These are phyloP conservation scores for Hypoxylon trugodes DNA, from an alignment of 495 filamentous ascomycete genomes.

Conservation along the genomic window DNA sequence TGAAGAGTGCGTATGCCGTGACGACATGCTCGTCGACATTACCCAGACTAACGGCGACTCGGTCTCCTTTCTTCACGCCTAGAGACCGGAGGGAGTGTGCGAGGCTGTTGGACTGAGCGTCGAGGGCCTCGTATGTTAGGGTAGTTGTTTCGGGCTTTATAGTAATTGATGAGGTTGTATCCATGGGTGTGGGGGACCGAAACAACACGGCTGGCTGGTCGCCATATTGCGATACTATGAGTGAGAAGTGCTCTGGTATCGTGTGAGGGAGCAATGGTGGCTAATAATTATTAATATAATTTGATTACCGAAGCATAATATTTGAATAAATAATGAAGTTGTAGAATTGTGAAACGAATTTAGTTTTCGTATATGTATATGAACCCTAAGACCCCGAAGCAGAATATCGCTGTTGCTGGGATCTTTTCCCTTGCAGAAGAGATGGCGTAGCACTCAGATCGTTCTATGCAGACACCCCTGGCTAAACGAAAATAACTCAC, in stretches of 20 bases:
- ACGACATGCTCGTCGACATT: slow-evolving; percentile 85
- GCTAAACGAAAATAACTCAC: slow-evolving; percentile 32
- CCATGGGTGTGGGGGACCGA: slow-evolving; percentile 44
- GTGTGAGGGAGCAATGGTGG: slow-evolving; percentile 78
- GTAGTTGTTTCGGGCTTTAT: slow-evolving; percentile 50
- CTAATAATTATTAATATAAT: slow-evolving; percentile 51
- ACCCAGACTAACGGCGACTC: slow-evolving; percentile 85
- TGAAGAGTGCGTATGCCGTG: slow-evolving; percentile 87
- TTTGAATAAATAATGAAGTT: not conserved
- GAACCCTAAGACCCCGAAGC: not conserved
- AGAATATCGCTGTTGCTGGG: not conserved
- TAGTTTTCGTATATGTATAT: not conserved
- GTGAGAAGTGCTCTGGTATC: slow-evolving; percentile 81
- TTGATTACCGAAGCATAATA: not conserved
- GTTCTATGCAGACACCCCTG: not conserved
- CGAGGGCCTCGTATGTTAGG: slow-evolving; percentile 77
- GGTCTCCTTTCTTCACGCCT: slow-evolving; percentile 84
- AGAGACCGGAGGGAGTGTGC: slow-evolving; percentile 75
- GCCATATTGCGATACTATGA: slow-evolving; percentile 73
- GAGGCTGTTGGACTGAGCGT: slow-evolving; percentile 77
- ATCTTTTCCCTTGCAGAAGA: not conserved
- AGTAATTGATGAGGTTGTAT: slow-evolving; percentile 14
- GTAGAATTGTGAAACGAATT: too few species aligned
- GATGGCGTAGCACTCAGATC: not conserved
- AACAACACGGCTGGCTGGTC: slow-evolving; percentile 71